Evolutionary conservation across 2,329 filamentous ascomycete species (phyloP).

Genomic region (Chlorencoelia australis): DNA sequence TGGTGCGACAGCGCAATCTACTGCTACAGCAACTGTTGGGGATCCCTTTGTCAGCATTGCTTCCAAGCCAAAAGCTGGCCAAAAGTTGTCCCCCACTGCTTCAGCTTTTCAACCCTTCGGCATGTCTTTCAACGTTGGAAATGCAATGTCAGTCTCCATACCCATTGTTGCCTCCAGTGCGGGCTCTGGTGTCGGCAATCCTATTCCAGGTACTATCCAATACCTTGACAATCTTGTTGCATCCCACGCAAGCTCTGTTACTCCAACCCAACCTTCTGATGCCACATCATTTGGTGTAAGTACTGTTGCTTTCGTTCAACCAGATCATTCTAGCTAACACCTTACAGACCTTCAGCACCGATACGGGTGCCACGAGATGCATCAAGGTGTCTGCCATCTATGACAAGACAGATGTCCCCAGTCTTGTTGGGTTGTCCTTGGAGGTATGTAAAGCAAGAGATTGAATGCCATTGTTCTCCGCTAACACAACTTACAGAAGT

Average conservation of each 20-base stretch:
- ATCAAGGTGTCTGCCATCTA: conserved; percentile 21
- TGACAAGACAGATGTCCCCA: conserved; percentile 10
- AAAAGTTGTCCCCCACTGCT: conserved; percentile 54
- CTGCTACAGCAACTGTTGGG: conserved; percentile 16
- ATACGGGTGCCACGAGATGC: conserved; percentile 19
- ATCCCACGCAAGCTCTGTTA: conserved; percentile 2
- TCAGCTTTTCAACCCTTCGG: conserved; percentile 47
- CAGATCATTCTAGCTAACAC: neutral
- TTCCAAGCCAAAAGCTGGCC: conserved; percentile 27
- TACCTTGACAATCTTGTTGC: conserved; percentile 6
- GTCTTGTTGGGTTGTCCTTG: conserved; percentile 13
- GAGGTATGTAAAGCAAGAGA: conserved; percentile 16
- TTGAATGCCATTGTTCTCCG: neutral
- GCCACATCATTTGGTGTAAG: conserved; percentile 6
- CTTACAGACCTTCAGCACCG: conserved; percentile 21
- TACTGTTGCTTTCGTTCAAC: neutral
- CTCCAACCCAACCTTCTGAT: neutral
- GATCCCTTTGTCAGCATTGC: conserved; percentile 41
- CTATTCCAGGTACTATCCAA: conserved; percentile 6
- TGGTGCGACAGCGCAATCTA: conserved; percentile 17
- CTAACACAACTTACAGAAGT: conserved; percentile 11
- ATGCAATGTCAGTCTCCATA: neutral
- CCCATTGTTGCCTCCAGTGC: conserved; percentile 5
- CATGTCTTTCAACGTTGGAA: neutral
- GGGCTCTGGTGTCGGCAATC: conserved; percentile 2